Base-by-base conservation (phyloP, 164 flowering plant genomes). In the Chloranthus sessilifolius region DNA sequence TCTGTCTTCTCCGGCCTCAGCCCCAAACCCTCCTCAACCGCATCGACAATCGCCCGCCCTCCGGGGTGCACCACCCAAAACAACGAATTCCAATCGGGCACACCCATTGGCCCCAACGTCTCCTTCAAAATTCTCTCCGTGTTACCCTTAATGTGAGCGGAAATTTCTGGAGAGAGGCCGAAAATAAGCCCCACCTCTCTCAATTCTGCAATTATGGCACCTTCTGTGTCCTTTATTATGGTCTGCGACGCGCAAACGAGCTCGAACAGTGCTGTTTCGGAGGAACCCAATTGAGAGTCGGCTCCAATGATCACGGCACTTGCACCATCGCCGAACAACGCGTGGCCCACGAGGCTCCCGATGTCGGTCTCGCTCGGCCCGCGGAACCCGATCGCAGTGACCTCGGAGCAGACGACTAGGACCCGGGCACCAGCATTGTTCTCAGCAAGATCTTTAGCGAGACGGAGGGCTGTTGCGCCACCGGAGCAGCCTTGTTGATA, bases 21-120 rank as follows among this genome's bases (percentile, higher is more conserved):
- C 24, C 19, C 31, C 24, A 49, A 22, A 8, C 7, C 21, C 23
- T n/a, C 39, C 39, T 49, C 52, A 20, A 49, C 15, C 52, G 30
- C 14, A 15, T 49, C 52, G 14, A 49, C 12, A 11, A 49, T 49
- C 6, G 33, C 33, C 20, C 33, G 22, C 25, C 52, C 52, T 16
- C 52, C 52, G 5, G 52, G 52, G 31, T 49, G 52, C 26, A 49
- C 52, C 29, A 49, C 39, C 14, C n/a, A 49, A n/a, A 49, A 49
- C 3, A 49, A 17, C 37, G 52, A 30, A 39, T 49, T 49, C 52
- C 52, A 49, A 14, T 49, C 14, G 7, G 1, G 6, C n/a, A 40
- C 15, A 17, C 1, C 43, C 6, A 40, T 11, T 16, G 11, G 43
- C 7, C 19, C 14, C 7, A 40, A 16, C 15, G 43, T 17, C 14